Conservation (phyloP, 2,329 filamentous ascomycete species). For the Curvularia verruculosa region DNA sequence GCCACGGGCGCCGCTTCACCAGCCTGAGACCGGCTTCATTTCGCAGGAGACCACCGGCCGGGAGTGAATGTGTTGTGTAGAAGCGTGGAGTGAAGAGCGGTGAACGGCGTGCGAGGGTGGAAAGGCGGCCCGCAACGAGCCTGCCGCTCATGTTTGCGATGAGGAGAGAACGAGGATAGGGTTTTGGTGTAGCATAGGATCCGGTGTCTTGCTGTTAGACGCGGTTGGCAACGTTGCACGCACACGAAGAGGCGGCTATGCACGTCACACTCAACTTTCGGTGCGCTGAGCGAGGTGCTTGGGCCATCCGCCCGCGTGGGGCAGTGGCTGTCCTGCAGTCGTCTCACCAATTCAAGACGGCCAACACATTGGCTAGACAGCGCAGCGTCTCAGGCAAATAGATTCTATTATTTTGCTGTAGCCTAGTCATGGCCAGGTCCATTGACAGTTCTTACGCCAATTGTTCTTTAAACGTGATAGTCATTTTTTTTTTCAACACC, state of each 20-base stretch:
- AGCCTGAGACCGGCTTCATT: constrained; percentile 44
- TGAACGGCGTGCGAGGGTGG: constrained; percentile 69
- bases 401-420: not conserved
- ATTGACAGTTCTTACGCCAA: not conserved
- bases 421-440: not conserved
- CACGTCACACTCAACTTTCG: constrained; percentile 26
- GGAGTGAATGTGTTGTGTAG: constrained; percentile 41
- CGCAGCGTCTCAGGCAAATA: not conserved
- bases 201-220: constrained; percentile 2
- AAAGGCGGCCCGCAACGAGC: constrained; percentile 75
- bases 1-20: constrained; percentile 68
- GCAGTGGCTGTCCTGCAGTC: constrained; percentile 1
- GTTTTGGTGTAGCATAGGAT: constrained; percentile 28
- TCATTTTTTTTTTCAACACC: not conserved
- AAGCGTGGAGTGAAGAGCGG: constrained; percentile 65
- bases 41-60: constrained; percentile 48
- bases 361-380: constrained; percentile 12
- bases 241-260: constrained; percentile 17
- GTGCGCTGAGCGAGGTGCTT: constrained; percentile 9
- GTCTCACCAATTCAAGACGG: not conserved
- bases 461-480: not conserved
- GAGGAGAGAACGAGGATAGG: constrained; percentile 10
- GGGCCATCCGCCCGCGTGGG: constrained; percentile 19
- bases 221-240: constrained; percentile 9
- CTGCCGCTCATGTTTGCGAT: constrained; percentile 68